Base-by-base conservation (phyloP, 2,329 filamentous ascomycete genomes). In the Penicillium sp. region DNA sequence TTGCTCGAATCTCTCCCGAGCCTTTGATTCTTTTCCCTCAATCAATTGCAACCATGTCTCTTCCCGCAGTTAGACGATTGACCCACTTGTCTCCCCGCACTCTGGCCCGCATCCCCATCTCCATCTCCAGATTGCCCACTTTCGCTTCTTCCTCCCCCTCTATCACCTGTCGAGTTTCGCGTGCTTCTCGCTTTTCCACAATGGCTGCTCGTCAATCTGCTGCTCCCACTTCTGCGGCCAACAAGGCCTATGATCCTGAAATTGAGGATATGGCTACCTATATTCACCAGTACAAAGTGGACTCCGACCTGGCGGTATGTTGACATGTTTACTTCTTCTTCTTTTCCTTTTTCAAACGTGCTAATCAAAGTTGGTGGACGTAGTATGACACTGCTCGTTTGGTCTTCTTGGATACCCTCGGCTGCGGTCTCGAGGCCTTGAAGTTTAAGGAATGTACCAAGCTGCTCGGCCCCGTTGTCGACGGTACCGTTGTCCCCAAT, bases 371-470 rank as follows among this genome's bases (percentile, higher is more conserved):
- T 26, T 39, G 11, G 7, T 20, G 11, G 6, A 35, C 24, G n/a
- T 52, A 71, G 69, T 94, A 87, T 68, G 93, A 98, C 72, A 98
- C 93, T 40, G 93, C 93, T 54, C 86, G 93, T 74, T 91, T 89
- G 77, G 90, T 97, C 59, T 89, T 98, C 72, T 82, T 97, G 66
- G 93, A 98, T 72, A 97, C 93, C 46, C 81, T 98, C 39, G 93
- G 93, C 65, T 98, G 93, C 71, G 93, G 93, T 68, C 84, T 98
- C 54, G 90, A 97, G 76, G 93, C 88, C 58, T 81, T 98, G 65
- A 85, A 86, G 60, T 98, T 98, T 77, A 88, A 90, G 71, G 88
- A 96, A 74, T 97, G 93, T 80, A 83, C 86, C 56, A 96, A 96
- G 76, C 81, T 97, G 49, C 84, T 98, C 32, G 93, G 93, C 16